Conservation (phyloP, 225 moss, liverwort and hornwort species). For the Sphagnum tenellum region DNA sequence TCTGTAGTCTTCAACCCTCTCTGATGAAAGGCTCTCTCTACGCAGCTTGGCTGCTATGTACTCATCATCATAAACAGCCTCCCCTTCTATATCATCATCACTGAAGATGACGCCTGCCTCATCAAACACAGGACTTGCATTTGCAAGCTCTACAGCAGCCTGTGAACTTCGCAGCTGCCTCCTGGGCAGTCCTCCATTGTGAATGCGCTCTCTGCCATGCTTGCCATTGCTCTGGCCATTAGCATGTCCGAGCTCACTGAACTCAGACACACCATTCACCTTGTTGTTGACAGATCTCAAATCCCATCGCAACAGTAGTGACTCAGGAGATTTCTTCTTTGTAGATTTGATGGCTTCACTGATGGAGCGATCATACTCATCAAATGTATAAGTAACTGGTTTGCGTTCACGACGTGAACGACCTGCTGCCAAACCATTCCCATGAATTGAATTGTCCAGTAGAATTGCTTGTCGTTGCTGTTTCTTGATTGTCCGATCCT, state of each 20-base stretch:
- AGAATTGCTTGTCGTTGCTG: constrained; percentile 90
- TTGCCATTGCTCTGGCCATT: constrained; percentile 24
- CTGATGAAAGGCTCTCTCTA: too few species aligned
- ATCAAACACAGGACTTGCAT: constrained; percentile 37
- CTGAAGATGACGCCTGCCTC: constrained; percentile 42
- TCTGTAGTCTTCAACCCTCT: too few species aligned
- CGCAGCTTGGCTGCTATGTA: constrained; percentile 64
- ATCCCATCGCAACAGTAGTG: constrained; percentile 40
- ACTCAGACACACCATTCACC: constrained; percentile 13
- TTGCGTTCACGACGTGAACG: constrained; percentile 91
- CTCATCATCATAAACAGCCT: constrained; percentile 92
- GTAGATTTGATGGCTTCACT: constrained; percentile 97
- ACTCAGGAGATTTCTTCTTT: constrained; percentile 64
- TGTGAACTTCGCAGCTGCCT: constrained; percentile 62
- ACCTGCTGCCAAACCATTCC: constrained; percentile 86
- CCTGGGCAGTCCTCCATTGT: constrained; percentile 34
- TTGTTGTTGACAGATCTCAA: constrained; percentile 35
- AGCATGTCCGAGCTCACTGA: constrained; percentile 13
- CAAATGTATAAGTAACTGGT: constrained; percentile 93
- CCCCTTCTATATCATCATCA: constrained; percentile 96
- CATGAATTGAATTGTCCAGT: constrained; percentile 62
- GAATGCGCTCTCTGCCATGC: constrained; percentile 16
- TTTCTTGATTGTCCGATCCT: constrained; percentile 76
- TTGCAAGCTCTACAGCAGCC: constrained; percentile 38
- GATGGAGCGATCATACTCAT: constrained; percentile 93